Percentiles rank a stretch among this genome's conserved stretches.
Evolutionary conservation across 2,329 filamentous ascomycete species (phyloP).

Genomic region (Dactylonectria macrodidyma): DNA sequence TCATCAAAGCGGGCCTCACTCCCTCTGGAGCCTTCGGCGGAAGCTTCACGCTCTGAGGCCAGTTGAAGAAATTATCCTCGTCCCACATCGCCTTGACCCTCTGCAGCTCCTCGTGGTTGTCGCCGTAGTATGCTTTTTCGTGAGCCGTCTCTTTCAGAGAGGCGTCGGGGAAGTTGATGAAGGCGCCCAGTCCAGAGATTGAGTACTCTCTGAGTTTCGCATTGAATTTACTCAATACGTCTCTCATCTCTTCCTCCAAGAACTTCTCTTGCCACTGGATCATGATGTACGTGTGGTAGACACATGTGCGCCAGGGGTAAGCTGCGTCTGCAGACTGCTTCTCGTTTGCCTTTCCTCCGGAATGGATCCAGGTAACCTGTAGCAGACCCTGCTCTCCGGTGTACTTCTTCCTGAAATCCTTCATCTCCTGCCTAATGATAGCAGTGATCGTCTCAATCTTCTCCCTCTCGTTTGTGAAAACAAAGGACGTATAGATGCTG

Average conservation of each 20-base stretch:
- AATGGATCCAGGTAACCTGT: slow-evolving; percentile 50
- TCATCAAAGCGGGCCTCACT: no score
- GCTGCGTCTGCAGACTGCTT: slow-evolving; percentile 39
- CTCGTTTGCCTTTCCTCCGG: slow-evolving; percentile 37
- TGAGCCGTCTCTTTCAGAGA: slow-evolving; percentile 18
- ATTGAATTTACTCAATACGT: slow-evolving; percentile 42
- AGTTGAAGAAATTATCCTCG: slow-evolving; percentile 45
- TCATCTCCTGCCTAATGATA: slow-evolving; percentile 33
- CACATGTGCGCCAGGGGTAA: slow-evolving; percentile 49
- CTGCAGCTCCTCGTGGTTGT: slow-evolving; percentile 43
- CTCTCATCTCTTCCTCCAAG: slow-evolving; percentile 49
- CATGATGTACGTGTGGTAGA: slow-evolving; percentile 50
- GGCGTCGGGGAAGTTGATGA: slow-evolving; percentile 51
- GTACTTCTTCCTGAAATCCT: slow-evolving; percentile 37
- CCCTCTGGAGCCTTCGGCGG: slow-evolving; percentile 1
- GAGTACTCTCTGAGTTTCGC: slow-evolving; percentile 39
- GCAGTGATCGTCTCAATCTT: slow-evolving; percentile 4
- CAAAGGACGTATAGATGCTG: slow-evolving; percentile 11
- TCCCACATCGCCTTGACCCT: slow-evolving; percentile 50
- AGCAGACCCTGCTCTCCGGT: slow-evolving; percentile 36
- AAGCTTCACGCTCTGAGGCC: slow-evolving; percentile 45
- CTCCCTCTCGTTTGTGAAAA: slow-evolving; percentile 37
- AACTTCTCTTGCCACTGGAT: slow-evolving; percentile 52
- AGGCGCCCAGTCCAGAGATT: slow-evolving; percentile 41
- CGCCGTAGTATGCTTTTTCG: slow-evolving; percentile 52